phyloP scores from a whole-genome alignment of 208 protist genomes.

The Crithidia brevicula region DNA sequence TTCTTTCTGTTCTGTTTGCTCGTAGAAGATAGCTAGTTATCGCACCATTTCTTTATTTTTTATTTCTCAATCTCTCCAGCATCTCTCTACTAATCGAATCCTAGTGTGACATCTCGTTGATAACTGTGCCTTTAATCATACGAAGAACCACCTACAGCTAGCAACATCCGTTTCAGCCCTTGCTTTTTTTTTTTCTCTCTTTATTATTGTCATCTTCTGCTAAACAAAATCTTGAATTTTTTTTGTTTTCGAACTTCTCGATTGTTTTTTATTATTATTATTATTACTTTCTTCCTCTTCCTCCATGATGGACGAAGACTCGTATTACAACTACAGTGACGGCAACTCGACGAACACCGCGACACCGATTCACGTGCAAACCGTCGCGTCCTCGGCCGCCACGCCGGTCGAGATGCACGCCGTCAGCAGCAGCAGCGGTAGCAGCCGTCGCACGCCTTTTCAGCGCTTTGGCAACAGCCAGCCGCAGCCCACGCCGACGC shows the following conservation, averaged over 20 bases:
- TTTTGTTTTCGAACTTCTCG: constrained; percentile 5
- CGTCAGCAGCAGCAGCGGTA: constrained; percentile 13
- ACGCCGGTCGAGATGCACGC: background rate
- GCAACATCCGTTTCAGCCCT: too few relatives aligned
- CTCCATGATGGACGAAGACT: background rate
- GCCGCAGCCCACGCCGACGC: constrained; percentile 4
- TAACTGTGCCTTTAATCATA: too few relatives aligned
- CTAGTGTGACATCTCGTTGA: too few relatives aligned
- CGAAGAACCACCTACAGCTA: too few relatives aligned
- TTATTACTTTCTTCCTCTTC: background rate
- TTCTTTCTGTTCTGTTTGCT: background rate
- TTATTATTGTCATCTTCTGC: too few relatives aligned
- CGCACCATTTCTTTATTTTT: too few relatives aligned
- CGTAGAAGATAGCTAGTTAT: too few relatives aligned
- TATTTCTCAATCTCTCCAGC: too few relatives aligned
- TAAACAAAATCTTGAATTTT: too few relatives aligned
- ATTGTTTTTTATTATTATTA: background rate
- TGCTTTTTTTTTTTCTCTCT: background rate
- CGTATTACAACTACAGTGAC: constrained; percentile 7
- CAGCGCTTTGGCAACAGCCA: constrained; percentile 6
- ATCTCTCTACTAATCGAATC: too few relatives aligned
- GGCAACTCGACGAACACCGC: constrained; percentile 1
- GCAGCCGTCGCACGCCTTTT: background rate
- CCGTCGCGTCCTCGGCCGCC: background rate
- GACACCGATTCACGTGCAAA: background rate